Conservation (phyloP, 2,329 filamentous ascomycete genomes). For the Hypoxylon rubiginosum region DNA sequence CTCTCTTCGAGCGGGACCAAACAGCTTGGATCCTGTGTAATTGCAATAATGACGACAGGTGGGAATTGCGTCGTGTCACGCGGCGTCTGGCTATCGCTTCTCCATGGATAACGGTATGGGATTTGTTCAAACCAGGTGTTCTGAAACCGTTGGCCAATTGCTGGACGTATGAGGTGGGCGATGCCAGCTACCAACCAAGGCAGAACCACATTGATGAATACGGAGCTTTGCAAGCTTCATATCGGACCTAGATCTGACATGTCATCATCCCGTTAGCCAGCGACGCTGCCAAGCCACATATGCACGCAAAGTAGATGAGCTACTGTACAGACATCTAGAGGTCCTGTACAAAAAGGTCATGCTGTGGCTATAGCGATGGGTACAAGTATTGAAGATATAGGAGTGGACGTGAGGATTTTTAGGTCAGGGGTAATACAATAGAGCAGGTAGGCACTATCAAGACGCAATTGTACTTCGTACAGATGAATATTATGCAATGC, state of each 20-base stretch:
- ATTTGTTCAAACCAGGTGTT: constrained; percentile 40
- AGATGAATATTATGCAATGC: constrained; percentile 22
- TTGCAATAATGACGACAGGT: constrained; percentile 29
- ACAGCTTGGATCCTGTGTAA: constrained; percentile 24
- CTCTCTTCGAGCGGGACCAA: constrained; percentile 30
- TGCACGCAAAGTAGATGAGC: constrained; percentile 19
- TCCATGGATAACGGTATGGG: constrained; percentile 33
- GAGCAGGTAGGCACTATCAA: constrained; percentile 1
- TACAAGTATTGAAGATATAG: constrained; percentile 4
- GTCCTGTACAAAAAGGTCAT: neutral
- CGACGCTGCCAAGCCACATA: constrained; percentile 42
- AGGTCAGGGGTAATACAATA: constrained; percentile 11
- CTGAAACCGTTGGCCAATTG: constrained; percentile 41
- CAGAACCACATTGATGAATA: constrained; percentile 30
- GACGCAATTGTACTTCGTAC: constrained; percentile 27
- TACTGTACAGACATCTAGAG: constrained; percentile 12
- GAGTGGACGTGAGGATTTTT: constrained; percentile 18
- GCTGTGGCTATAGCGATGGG: constrained; percentile 8
- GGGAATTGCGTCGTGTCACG: constrained; percentile 43
- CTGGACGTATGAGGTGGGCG: constrained; percentile 35
- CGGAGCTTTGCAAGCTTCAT: constrained; percentile 36
- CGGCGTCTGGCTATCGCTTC: constrained; percentile 36
- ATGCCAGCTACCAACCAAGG: constrained; percentile 40
- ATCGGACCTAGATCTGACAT: constrained; percentile 45
- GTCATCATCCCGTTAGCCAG: constrained; percentile 49